Conservation (phyloP, 805 yeast species). For the Candida suzukii region DNA sequence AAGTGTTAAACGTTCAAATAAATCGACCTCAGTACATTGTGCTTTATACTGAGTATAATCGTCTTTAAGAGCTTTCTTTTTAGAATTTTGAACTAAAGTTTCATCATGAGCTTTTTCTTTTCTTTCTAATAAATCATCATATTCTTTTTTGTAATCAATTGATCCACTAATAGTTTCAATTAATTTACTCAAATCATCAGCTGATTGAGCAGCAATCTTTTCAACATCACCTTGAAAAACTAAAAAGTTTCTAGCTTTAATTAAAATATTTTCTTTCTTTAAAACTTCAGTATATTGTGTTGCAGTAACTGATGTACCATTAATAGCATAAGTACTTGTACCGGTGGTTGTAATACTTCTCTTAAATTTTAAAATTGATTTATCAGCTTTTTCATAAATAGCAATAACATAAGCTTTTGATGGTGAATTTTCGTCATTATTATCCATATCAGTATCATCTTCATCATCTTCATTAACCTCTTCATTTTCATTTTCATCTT, state of each 20-base stretch:
- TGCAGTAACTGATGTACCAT: constrained; percentile 52
- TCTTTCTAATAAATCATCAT: constrained; percentile 55
- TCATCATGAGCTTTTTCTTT: constrained; percentile 59
- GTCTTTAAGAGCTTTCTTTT: constrained; percentile 60
- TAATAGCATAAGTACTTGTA: constrained; percentile 58
- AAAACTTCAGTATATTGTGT: constrained; percentile 58
- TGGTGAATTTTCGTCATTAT: constrained; percentile 26
- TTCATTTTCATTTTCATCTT: constrained; percentile 14
- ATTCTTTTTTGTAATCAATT: constrained; percentile 55
- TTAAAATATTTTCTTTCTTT: constrained; percentile 72
- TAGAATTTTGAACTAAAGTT: constrained; percentile 57
- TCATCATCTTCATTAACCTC: constrained; percentile 11
- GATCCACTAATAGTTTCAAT: constrained; percentile 86
- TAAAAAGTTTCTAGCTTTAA: constrained; percentile 84
- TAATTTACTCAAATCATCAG: constrained; percentile 63
- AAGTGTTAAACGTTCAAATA: constrained; percentile 47
- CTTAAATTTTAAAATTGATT: constrained; percentile 52
- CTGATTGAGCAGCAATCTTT: constrained; percentile 80
- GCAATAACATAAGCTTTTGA: constrained; percentile 70
- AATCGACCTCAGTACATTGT: constrained; percentile 65
- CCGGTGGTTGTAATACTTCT: constrained; percentile 57
- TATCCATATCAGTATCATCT: not conserved
- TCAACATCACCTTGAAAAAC: constrained; percentile 98
- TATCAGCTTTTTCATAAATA: constrained; percentile 57
- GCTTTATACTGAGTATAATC: constrained; percentile 75